phyloP scores from a whole-genome alignment of 2,329 filamentous ascomycete genomes.

The Lachnellula occidentalis region DNA sequence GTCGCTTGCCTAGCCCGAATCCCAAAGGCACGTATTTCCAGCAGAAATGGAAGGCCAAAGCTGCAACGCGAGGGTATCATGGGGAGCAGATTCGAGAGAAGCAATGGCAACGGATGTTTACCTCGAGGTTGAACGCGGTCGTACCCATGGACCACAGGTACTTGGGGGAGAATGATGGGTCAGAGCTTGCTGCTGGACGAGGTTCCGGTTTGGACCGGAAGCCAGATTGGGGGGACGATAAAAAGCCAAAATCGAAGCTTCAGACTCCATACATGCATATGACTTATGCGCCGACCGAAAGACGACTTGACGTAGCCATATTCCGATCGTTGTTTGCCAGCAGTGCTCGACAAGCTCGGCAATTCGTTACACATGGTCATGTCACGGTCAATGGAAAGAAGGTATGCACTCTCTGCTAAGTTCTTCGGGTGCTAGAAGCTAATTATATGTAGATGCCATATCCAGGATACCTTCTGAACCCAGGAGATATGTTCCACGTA shows the following conservation, averaged over 20 bases:
- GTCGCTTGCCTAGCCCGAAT: constrained; percentile 44
- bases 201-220: constrained; percentile 56
- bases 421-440: constrained; percentile 1
- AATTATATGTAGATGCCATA: constrained; percentile 68
- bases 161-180: constrained; percentile 76
- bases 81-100: constrained; percentile 90
- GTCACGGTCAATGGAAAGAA: constrained; percentile 97
- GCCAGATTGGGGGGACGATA: constrained; percentile 11
- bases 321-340: constrained; percentile 92
- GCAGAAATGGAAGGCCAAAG: constrained; percentile 95
- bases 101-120: constrained; percentile 93
- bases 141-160: constrained; percentile 79
- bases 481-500: constrained; percentile 97
- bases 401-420: constrained; percentile 44
- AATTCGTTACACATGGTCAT: constrained; percentile 87
- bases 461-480: constrained; percentile 90
- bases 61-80: constrained; percentile 78
- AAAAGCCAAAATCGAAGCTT: constrained; percentile 23
- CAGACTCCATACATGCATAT: constrained; percentile 89
- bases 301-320: constrained; percentile 88
- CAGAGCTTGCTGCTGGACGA: constrained; percentile 74
- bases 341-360: constrained; percentile 84
- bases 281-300: constrained; percentile 86
- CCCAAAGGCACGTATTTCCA: constrained; percentile 73
- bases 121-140: constrained; percentile 71